phyloP scores from a whole-genome alignment of 164 flowering plant species.

The Piper longum region DNA sequence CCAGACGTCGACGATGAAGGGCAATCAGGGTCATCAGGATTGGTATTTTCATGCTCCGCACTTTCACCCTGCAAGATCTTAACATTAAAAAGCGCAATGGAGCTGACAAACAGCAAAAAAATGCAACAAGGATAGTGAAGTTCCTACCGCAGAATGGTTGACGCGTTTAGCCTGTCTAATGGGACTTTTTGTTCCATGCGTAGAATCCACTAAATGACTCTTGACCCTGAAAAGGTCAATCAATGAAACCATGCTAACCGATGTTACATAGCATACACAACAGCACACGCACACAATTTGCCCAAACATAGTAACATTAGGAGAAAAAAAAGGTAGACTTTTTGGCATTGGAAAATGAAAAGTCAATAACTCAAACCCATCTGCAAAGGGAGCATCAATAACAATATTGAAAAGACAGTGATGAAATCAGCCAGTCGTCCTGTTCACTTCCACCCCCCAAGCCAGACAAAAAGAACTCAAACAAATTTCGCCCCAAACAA shows the following conservation, averaged over 20 bases:
- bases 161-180: constrained; percentile 43
- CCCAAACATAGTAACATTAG: not conserved
- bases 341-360: no score
- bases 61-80: constrained; percentile 32
- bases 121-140: not conserved
- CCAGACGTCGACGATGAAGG: constrained; percentile 29
- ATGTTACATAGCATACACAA: not conserved
- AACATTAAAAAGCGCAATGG: not conserved
- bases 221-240: constrained; percentile 38
- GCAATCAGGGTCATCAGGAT: constrained; percentile 35
- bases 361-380: no score
- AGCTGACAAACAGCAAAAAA: not conserved
- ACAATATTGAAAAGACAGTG: no score
- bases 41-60: constrained; percentile 17
- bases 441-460: no score
- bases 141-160: constrained; percentile 41
- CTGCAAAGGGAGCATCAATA: no score
- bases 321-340: not conserved
- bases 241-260: not conserved
- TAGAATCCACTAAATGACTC: constrained; percentile 72
- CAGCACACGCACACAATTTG: not conserved
- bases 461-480: no score
- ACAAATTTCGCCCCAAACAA: no score
- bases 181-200: constrained; percentile 75
- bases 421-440: no score